A percentile compares a stretch with the other conserved stretches of the same genome.
These are phyloP conservation scores for Fistulifera pelliculosa DNA, from an alignment of 108 stramenopile species.

Conservation along the genomic window DNA sequence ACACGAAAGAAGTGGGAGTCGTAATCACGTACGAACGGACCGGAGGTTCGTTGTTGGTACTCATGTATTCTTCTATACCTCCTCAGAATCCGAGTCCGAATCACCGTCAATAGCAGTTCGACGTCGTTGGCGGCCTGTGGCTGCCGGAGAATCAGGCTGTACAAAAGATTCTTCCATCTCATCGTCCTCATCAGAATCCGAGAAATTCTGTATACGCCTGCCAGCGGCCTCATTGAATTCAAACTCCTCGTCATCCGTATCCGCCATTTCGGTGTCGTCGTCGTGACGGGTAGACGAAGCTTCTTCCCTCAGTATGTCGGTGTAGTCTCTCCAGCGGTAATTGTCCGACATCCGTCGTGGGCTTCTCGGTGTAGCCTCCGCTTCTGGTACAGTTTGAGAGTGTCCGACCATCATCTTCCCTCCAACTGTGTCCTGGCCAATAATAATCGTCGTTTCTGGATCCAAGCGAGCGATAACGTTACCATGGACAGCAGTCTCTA, in stretches of 20 bases:
- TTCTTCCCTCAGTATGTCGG: constrained; percentile 35
- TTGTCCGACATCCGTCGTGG: constrained; percentile 35
- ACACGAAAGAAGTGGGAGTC: constrained; percentile 59
- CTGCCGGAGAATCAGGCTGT: not conserved
- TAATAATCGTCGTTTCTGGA: constrained; percentile 4
- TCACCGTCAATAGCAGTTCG: constrained; percentile 7
- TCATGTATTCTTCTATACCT: constrained; percentile 29
- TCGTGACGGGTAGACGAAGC: constrained; percentile 14
- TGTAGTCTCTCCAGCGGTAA: constrained; percentile 48
- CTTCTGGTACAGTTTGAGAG: constrained; percentile 1
- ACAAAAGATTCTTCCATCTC: constrained; percentile 16
- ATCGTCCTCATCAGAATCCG: constrained; percentile 11
- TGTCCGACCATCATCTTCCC: not conserved
- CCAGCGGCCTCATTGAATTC: constrained; percentile 15
- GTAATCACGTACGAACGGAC: constrained; percentile 56
- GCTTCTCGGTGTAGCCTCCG: too few species aligned
- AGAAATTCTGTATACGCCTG: not conserved
- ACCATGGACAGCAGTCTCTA: not conserved
- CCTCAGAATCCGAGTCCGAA: constrained; percentile 7
- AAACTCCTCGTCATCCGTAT: constrained; percentile 59
- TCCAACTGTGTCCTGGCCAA: constrained; percentile 6
- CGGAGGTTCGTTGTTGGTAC: constrained; percentile 68
- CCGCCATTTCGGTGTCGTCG: constrained; percentile 38
- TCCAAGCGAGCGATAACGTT: not conserved
- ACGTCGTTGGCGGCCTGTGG: constrained; percentile 6